Evolutionary conservation across 2,329 filamentous ascomycete species (phyloP), one percentile per base, ranked within the genome.

Genomic region (Leptographium procerum): DNA sequence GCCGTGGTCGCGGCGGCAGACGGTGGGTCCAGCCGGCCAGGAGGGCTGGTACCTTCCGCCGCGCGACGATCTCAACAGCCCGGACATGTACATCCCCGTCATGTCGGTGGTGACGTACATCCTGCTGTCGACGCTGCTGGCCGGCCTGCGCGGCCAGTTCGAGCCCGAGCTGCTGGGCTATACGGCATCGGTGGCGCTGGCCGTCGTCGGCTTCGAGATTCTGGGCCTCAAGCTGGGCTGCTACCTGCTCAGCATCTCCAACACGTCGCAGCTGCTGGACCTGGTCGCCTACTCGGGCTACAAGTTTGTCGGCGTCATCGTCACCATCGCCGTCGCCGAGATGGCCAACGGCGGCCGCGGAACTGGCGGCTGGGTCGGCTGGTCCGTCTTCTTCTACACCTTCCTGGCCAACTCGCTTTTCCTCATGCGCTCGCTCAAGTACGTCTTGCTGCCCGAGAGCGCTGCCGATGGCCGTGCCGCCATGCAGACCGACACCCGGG

Each of bases 41-140:
- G 85, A 87, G 63, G 83, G 83, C 52, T 86, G 85, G 77, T 99
- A 94, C 73, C 81, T 96, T 9, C 90, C 94, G 6, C 94, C 94
- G 2, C 82, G 94, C 63, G 92, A 99, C 71, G 94, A 99, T 69
- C 79, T 97, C 72, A 99, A 99, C 74, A 95, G 90, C 64, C 94
- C 95, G 19, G 94, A 99, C 74, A 97, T 99, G 91, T 99, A 99
- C 75, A 99, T 99, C 66, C 91, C 91, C 60, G 87, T 95, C 68
- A 99, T 99, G 94, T 92, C 94, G 1, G 79, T 99, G 57, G 91
- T 97, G 52, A 99, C 94, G 28, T 99, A 99, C 72, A 95, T 99
- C 64, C 86, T 99, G 36, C 82, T 99, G 13, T 95, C 89, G 6
- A 94, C 92, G 1, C 80, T 97, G 48, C 80, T 99, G 58, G 92